Evolutionary conservation across 192 early-diverging fungal genomes (phyloP), one percentile per base, ranked within the genome.

Genomic region (Coemansia sp.): DNA sequence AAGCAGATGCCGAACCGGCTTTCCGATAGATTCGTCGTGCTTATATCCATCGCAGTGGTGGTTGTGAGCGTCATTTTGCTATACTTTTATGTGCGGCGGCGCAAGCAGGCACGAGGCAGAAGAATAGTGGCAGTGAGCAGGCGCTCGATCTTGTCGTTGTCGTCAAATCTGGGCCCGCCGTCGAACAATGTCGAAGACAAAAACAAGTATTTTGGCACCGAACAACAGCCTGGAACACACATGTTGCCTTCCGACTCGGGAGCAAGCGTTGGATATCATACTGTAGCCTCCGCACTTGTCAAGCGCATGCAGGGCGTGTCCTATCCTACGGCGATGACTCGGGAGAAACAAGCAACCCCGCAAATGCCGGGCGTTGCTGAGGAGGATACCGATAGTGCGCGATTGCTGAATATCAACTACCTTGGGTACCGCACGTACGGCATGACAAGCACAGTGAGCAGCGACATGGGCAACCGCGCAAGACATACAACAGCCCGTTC

Each of bases 61-160:
- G 70, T 79, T 54, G 61, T 64, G 4, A 51, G 36, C 26, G 67
- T 64, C 0, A 38, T 62, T 2, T 9, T 70, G 52, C 69, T 79
- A 36, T 79, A 79, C 51, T 70, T 70, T 36, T 79, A 64, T 54
- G 64, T 64, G 57, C 67, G 67, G 3, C 63, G 60, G 24, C 64
- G 56, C 46, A 73, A 62, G 49, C 25, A 36, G 6, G 21, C 53
- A 4, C 10, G 61, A 25, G 20, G 36, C 21, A 28, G 17, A 4
- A 7, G 24, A 14, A 20, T 18, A n/a, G 28, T 11, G 21, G 54
- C 1, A 10, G 23, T 42, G 37, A 50, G 24, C 15, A 15, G 40
- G 23, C 47, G 67, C 20, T 36, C 46, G 4, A 57, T 50, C n/a
- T 25, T 63, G 46, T 61, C 60, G 18, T 8, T 1, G 31, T 48